Conservation (phyloP, 805 yeast genomes). For the Metschnikowia drakensbergensis region DNA sequence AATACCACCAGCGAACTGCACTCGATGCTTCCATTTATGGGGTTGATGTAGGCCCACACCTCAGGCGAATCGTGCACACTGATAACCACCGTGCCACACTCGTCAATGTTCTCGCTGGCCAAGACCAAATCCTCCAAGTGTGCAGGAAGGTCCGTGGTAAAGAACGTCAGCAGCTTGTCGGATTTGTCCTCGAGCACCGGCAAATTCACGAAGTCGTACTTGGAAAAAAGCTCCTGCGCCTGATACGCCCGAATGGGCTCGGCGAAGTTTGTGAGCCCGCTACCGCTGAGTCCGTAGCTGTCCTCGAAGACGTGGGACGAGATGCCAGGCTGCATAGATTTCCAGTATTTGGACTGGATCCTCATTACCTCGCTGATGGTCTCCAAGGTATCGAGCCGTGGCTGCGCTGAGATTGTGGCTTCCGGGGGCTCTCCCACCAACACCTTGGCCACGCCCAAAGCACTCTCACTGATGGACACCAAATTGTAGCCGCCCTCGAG, state of each 20-base stretch:
- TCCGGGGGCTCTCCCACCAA: constrained; percentile 95
- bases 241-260: constrained; percentile 78
- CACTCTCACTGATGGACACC: constrained; percentile 86
- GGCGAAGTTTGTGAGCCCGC: constrained; percentile 49
- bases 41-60: constrained; percentile 83
- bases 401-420: constrained; percentile 57
- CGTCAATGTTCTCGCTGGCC: constrained; percentile 67
- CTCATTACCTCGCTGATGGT: constrained; percentile 77
- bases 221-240: constrained; percentile 49
- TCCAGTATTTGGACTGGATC: constrained; percentile 85
- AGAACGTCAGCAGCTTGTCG: constrained; percentile 15
- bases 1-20: constrained; percentile 67
- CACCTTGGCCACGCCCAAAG: constrained; percentile 87
- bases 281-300: constrained; percentile 35
- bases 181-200: constrained; percentile 50
- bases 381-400: constrained; percentile 72
- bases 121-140: constrained; percentile 61
- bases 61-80: constrained; percentile 89
- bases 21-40: constrained; percentile 73
- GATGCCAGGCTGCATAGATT: constrained; percentile 68
- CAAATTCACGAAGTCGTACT: constrained; percentile 57
- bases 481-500: constrained; percentile 96
- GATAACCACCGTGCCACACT: constrained; percentile 60
- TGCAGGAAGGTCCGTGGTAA: constrained; percentile 41
- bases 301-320: constrained; percentile 39